Evolutionary conservation across 495 filamentous ascomycete species (phyloP), one percentile per base, ranked within the genome.

Genomic region (Annulohypoxylon maeteangense): DNA sequence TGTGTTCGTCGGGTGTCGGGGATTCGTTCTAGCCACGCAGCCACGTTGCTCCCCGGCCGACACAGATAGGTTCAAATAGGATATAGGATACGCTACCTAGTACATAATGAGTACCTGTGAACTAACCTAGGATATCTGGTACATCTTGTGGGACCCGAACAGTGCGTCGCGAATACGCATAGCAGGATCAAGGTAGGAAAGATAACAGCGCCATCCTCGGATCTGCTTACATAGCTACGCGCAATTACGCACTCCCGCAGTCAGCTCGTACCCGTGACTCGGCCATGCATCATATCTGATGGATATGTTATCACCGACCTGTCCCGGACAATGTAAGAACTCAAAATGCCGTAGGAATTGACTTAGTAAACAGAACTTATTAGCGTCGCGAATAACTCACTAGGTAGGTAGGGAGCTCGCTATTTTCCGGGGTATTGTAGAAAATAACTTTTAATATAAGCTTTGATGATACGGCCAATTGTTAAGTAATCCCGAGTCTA

Each of bases 401-500:
- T 23, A n/a, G n/a, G n/a, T n/a, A n/a, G n/a, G n/a, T n/a, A n/a
- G n/a, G n/a, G n/a, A n/a, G n/a, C n/a, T 47, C 44, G 6, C 22
- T 25, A 12, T 2, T 48, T 51, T 34, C 29, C 29, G 50, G 50
- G 27, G 25, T 20, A 32, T 54, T 51, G 4, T 7, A 34, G 27
- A 54, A 34, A 29, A 6, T 6, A 29, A 3, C 50, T 18, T 32
- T 2, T 34, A 20, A 20, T 51, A 16, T 25, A 31, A 16, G 11
- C 0, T 20, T 34, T 1, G 10, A 16, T 16, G 10, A 16, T 16
- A 29, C 27, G 50, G 50, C n/a, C 18, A 18, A 31, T 20, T 32
- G 16, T 34, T 54, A 54, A 23, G 50, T 54, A 54, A 54, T 54
- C 50, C 50, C 50, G 50, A 34, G 50, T 34, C 29, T 34, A 54